These are phyloP conservation scores for Monosporascus ibericus DNA, from an alignment of 2,329 filamentous ascomycete genomes.

Conservation along the genomic window DNA sequence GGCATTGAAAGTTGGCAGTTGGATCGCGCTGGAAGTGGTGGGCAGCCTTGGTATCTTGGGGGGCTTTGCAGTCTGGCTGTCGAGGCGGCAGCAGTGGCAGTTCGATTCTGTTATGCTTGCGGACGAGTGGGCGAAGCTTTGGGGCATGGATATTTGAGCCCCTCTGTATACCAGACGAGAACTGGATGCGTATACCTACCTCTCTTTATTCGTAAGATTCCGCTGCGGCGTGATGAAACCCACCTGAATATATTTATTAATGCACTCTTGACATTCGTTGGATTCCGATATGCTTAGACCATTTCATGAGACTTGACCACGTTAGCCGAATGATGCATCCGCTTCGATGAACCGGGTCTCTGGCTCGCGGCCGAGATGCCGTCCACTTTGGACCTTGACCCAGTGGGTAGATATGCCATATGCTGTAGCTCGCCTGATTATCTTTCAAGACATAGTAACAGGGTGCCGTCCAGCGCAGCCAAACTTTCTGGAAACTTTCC, in stretches of 20 bases:
- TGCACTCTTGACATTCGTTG: background rate
- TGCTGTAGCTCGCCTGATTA: no score
- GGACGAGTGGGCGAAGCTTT: slow-evolving; percentile 24
- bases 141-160: slow-evolving; percentile 18
- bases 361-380: no score
- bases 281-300: background rate
- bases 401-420: no score
- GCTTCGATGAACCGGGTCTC: no score
- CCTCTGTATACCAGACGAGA: background rate
- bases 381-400: no score
- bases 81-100: slow-evolving; percentile 29
- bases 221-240: no score
- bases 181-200: background rate
- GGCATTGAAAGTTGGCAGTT: slow-evolving; percentile 57
- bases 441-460: no score
- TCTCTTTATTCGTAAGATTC: background rate
- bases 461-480: no score
- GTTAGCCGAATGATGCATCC: no score
- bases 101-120: slow-evolving; percentile 20
- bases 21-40: slow-evolving; percentile 65
- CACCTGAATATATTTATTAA: no score
- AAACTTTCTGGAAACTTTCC: no score
- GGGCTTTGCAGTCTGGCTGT: slow-evolving; percentile 61
- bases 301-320: no score
- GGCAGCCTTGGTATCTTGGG: slow-evolving; percentile 70